Conservation (phyloP, 2,329 filamentous ascomycete genomes). For the Lasiodiplodia sp. region DNA sequence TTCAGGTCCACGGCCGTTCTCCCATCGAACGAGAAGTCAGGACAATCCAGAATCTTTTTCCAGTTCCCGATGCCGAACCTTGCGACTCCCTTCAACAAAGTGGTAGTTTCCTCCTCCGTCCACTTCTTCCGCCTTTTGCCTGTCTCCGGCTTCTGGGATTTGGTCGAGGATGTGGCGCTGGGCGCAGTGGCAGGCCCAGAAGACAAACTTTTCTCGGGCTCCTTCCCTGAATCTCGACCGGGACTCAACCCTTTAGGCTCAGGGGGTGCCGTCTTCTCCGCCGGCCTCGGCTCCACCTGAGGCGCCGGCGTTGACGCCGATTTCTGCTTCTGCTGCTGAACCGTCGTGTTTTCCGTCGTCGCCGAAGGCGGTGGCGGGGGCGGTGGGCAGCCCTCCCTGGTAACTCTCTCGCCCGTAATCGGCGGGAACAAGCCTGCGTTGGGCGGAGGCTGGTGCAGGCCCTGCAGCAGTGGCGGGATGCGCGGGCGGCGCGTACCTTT, state of each 20-base stretch:
- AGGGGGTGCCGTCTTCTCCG: not conserved
- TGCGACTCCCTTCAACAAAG: constrained; percentile 65
- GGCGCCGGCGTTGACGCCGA: not conserved
- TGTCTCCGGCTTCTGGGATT: constrained; percentile 10
- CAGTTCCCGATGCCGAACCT: constrained; percentile 70
- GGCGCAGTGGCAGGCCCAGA: not conserved
- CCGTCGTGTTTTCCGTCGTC: not conserved
- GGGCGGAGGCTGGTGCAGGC: constrained; percentile 69
- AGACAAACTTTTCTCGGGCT: not conserved
- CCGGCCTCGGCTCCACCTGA: not conserved
- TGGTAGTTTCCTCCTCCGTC: constrained; percentile 67
- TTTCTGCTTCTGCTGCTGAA: constrained; percentile 3
- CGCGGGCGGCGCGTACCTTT: constrained; percentile 44
- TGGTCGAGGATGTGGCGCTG: not conserved
- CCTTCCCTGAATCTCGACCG: not conserved
- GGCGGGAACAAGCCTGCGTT: constrained; percentile 67
- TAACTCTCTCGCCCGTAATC: constrained; percentile 59
- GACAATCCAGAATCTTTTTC: constrained; percentile 66
- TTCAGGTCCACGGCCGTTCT: constrained; percentile 69
- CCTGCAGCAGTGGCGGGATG: constrained; percentile 62
- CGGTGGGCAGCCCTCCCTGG: constrained; percentile 31
- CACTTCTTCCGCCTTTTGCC: constrained; percentile 58
- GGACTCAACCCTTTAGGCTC: not conserved
- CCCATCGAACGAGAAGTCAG: constrained; percentile 64
- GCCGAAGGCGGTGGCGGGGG: constrained; percentile 4